Conservation (phyloP, 352 stramenopile species). For the Globisporangium carolinianum region DNA sequence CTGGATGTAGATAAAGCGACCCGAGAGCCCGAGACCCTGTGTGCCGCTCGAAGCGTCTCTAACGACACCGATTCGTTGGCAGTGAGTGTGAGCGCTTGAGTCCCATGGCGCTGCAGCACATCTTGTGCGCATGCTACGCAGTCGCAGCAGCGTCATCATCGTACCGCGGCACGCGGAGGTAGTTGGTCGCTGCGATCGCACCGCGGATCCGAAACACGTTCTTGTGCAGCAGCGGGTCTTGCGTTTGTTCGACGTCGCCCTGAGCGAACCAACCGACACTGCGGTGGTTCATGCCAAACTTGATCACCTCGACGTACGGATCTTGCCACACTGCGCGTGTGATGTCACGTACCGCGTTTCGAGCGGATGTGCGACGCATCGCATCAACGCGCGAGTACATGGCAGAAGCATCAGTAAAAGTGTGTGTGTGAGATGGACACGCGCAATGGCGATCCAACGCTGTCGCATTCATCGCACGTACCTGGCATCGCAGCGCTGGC, state of each 20-base stretch:
- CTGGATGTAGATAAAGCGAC: constrained; percentile 68
- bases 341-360: too few species aligned
- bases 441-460: too few species aligned
- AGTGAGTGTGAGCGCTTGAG: too few species aligned
- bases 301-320: constrained; percentile 83
- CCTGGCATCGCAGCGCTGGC: constrained; percentile 20
- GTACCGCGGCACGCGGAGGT: constrained; percentile 57
- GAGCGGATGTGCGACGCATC: too few species aligned
- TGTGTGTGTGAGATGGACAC: too few species aligned
- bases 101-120: too few species aligned
- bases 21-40: constrained; percentile 55
- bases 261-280: constrained; percentile 46
- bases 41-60: constrained; percentile 41
- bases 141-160: not conserved
- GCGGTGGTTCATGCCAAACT: constrained; percentile 55
- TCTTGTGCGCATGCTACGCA: too few species aligned
- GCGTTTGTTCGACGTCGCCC: constrained; percentile 60
- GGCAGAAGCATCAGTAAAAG: not conserved
- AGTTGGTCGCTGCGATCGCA: constrained; percentile 66
- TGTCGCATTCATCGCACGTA: constrained; percentile 1
- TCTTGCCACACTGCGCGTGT: constrained; percentile 65
- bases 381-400: not conserved
- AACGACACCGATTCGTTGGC: not conserved
- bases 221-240: constrained; percentile 65
- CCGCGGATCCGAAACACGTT: constrained; percentile 74